Percentiles rank a stretch among this genome's conserved stretches.
These are phyloP conservation scores for Podochytrium sp. DNA, from an alignment of 192 early-diverging fungal genomes.

Conservation along the genomic window DNA sequence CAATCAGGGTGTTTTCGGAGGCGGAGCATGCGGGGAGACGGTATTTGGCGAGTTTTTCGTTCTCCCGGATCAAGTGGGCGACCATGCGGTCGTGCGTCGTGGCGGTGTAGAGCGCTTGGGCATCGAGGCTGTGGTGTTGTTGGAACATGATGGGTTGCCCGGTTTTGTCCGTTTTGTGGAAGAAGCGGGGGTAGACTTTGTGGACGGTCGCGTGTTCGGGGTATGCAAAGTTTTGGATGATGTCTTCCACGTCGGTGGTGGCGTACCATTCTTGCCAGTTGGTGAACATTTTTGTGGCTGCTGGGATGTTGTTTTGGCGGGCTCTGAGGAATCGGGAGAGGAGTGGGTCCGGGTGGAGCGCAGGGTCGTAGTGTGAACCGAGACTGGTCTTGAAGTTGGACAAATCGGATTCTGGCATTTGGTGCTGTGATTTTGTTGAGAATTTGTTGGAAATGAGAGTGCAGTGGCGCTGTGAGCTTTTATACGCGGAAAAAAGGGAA, in stretches of 20 bases:
- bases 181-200: constrained; percentile 66
- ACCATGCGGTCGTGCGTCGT: constrained; percentile 63
- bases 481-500: no score
- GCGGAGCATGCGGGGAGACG: constrained; percentile 76
- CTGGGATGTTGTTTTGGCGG: constrained; percentile 58
- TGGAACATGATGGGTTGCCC: constrained; percentile 87
- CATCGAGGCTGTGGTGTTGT: constrained; percentile 68
- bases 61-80: constrained; percentile 61
- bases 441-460: no score
- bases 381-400: no score
- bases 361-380: constrained; percentile 15
- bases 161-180: constrained; percentile 80
- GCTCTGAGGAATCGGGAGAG: constrained; percentile 68
- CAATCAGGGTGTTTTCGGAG: no score
- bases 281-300: constrained; percentile 64
- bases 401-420: no score
- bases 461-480: no score
- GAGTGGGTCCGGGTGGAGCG: constrained; percentile 54
- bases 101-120: constrained; percentile 53
- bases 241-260: constrained; percentile 51
- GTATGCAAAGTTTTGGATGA: constrained; percentile 50
- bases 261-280: constrained; percentile 54
- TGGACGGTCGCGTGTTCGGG: constrained; percentile 53
- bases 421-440: no score
- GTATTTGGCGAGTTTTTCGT: constrained; percentile 63